Base-by-base conservation (phyloP, 106 monocot species). In the Triglochin maritima region DNA sequence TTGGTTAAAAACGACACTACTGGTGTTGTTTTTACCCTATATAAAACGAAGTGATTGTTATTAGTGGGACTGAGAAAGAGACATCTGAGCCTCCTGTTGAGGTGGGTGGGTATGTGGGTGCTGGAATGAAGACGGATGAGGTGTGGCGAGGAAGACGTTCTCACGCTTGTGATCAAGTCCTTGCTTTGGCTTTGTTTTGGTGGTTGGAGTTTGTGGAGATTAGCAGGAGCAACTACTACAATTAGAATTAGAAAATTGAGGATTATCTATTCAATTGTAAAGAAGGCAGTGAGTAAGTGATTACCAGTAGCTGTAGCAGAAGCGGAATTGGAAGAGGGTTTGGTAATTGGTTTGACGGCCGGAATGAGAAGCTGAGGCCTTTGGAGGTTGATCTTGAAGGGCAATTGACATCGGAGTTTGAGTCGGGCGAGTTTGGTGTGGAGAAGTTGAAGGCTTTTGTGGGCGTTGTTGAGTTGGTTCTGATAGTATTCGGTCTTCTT, bases 31-130 rank as follows among this genome's bases (percentile, higher is more conserved):
- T n/a, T n/a, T n/a, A n/a, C n/a, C n/a, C n/a, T n/a, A n/a, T n/a
- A n/a, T n/a, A n/a, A n/a, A n/a, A n/a, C n/a, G 15, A 68, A 68
- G 4, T 0, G 45, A 14, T 68, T 12, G 46, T 46, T 55, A n/a
- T 57, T 15, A 0, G 7, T 2, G 7, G 46, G 56, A 8, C 57
- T 68, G 2, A 68, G 53, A 7, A 17, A 54, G n/a, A 68, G 68
- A 44, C 55, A 68, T 56, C 68, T 68, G 12, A 68, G n/a, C 68
- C 68, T 68, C 68, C 68, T 68, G 16, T 44, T 68, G 44, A 56
- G 68, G n/a, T 68, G 68, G 46, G 44, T 56, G 42, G 45, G 46
- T 14, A 56, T 15, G n/a, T 57, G 56, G 44, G 44, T 68, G 44
- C 55, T 56, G 6, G 56, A 55, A 4, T 68, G 68, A 6, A 68